These are phyloP conservation scores for Rhizopogon vesiculosus DNA, from an alignment of 768 basidiomycete genomes.

Conservation along the genomic window DNA sequence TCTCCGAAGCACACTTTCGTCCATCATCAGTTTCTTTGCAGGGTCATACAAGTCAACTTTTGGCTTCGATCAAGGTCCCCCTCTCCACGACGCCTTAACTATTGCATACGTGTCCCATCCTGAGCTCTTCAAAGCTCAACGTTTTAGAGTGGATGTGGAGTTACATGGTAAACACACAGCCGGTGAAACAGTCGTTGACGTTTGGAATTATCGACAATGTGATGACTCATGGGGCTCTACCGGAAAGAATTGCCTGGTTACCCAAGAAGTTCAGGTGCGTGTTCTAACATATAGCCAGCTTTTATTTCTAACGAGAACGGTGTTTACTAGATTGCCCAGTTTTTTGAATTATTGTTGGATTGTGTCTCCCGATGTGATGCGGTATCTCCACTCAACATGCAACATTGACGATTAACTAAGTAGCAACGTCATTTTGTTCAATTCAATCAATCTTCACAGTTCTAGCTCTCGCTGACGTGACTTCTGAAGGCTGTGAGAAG, in stretches of 20 bases:
- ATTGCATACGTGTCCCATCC: constrained; percentile 73
- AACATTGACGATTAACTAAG: constrained; percentile 1
- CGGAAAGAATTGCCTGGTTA: constrained; percentile 76
- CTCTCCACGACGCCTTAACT: constrained; percentile 83
- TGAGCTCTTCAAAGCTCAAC: constrained; percentile 51
- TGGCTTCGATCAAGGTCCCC: constrained; percentile 81
- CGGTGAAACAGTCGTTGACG: constrained; percentile 80
- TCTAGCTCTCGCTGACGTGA: too few relatives aligned
- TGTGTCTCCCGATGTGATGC: constrained; percentile 55
- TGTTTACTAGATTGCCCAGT: constrained; percentile 46
- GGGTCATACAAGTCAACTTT: constrained; percentile 69
- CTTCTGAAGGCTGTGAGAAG: background rate
- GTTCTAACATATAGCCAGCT: background rate
- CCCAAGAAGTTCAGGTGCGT: constrained; percentile 59
- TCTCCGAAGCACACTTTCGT: constrained; percentile 71
- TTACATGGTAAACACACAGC: constrained; percentile 56
- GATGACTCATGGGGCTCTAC: constrained; percentile 67
- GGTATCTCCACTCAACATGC: constrained; percentile 53
- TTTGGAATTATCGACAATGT: constrained; percentile 57
- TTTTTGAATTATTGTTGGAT: constrained; percentile 63
- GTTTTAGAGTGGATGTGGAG: constrained; percentile 86
- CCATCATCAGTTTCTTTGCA: constrained; percentile 71
- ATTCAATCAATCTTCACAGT: background rate
- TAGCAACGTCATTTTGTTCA: background rate
- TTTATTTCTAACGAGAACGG: background rate